Conservation (phyloP, 192 early-diverging fungal species). For the Spinellus fusiger region DNA sequence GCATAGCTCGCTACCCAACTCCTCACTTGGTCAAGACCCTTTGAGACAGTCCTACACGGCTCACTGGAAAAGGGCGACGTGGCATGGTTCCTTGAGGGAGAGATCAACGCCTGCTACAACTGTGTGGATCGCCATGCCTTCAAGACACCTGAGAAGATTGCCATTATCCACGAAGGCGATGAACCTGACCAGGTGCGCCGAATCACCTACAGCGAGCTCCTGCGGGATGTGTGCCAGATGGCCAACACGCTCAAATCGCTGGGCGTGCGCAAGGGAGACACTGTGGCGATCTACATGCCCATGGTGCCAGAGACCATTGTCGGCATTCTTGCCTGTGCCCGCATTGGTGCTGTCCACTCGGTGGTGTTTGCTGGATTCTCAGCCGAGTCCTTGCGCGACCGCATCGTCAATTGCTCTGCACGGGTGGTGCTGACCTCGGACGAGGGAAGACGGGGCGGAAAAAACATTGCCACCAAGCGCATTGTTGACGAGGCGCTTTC, state of each 20-base stretch:
- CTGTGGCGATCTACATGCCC: constrained; percentile 95
- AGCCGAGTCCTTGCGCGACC: constrained; percentile 86
- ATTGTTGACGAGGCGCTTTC: constrained; percentile 89
- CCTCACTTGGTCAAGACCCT: constrained; percentile 78
- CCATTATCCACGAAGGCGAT: constrained; percentile 86
- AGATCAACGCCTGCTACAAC: constrained; percentile 92
- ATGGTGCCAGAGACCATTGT: constrained; percentile 92
- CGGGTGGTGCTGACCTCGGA: constrained; percentile 87
- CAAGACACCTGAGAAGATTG: constrained; percentile 66
- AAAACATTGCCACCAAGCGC: constrained; percentile 81
- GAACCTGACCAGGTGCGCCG: constrained; percentile 73
- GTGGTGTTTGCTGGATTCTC: constrained; percentile 98
- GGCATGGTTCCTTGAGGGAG: constrained; percentile 90
- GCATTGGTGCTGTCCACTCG: constrained; percentile 90
- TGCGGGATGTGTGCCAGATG: constrained; percentile 75
- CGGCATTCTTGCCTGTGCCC: constrained; percentile 90
- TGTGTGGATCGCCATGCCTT: constrained; percentile 92
- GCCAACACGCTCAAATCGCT: constrained; percentile 80
- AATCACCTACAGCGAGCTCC: constrained; percentile 80
- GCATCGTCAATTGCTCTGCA: constrained; percentile 77
- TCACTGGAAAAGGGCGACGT: constrained; percentile 79
- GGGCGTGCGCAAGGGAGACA: constrained; percentile 88
- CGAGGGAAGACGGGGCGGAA: constrained; percentile 88
- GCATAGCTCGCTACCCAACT: constrained; percentile 66
- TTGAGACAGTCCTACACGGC: constrained; percentile 65